Base-by-base conservation (phyloP, 169 alveolate genomes). In the Eimeria praecox region DNA sequence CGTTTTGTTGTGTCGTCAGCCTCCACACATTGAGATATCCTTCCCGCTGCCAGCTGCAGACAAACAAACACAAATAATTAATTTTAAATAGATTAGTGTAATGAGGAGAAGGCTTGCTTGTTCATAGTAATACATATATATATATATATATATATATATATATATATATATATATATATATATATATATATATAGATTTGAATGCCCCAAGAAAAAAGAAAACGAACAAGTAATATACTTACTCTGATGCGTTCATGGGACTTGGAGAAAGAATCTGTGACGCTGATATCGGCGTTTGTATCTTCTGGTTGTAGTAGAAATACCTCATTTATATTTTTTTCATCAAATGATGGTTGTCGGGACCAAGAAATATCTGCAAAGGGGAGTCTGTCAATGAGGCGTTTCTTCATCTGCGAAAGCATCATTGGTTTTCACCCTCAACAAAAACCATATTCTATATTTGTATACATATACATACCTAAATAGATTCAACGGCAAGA, bases 231-330 rank as follows among this genome's bases (percentile, higher is more conserved):
- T 38, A 46, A 44, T 8, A 78, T 10, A 78, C 95, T 73, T 46
- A 90, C 95, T 52, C 95, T n/a, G 52, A 90, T 80, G 56, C 95
- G 77, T 38, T 73, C 90, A 42, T 90, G 95, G 27, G 95, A 42
- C 8, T 80, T 42, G 73, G 6, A 24, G 10, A 73, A 44, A 8
- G 54, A 22, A 2, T 71, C 77, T 16, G 95, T 73, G 1, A 73
- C 64, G 24, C 33, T n/a, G 83, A 69, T 38, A 24, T 49, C 59
- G 6, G 42, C n/a, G 10, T 5, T 40, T 38, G 8, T 12, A 38
- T 90, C 78, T 24, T 52, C 42, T 33, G 18, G 6, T 12, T 52
- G 56, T 38, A 90, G 44, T 10, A 1, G 14, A 49, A 73, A 90
- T 3, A 73, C 0, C 22, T 27, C 22, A 33, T 90, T 73, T 27